Conservation (phyloP, 208 protist genomes). For the Perkinsela sp. region DNA sequence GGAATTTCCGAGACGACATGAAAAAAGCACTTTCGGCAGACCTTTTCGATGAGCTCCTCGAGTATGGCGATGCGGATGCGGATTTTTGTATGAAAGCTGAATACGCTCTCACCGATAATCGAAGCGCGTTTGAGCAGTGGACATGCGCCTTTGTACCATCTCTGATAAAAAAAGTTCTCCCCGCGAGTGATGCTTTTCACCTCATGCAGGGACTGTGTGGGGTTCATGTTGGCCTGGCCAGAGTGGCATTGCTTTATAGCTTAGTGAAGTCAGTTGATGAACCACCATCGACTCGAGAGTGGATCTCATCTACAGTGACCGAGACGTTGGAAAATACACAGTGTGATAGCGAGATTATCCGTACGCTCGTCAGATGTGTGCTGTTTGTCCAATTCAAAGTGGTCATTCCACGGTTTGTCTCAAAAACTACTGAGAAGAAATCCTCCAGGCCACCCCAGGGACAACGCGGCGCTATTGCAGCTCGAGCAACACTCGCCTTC, state of each 20-base stretch:
- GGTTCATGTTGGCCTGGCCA: background rate
- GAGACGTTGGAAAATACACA: background rate
- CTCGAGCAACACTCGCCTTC: background rate
- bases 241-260: background rate
- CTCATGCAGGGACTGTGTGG: background rate
- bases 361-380: background rate
- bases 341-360: background rate
- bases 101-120: no score
- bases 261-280: background rate
- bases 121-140: no score
- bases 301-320: background rate
- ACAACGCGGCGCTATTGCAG: no score
- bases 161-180: background rate
- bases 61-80: no score
- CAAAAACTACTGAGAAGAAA: background rate
- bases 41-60: no score
- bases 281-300: no score
- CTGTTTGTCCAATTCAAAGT: background rate
- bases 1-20: no score
- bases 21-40: no score
- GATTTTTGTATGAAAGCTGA: no score
- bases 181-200: background rate
- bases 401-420: background rate
- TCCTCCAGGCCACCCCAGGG: no score
- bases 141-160: background rate